These are phyloP conservation scores for Protostelium mycophagum DNA, from an alignment of 78 protist genomes.

Conservation along the genomic window DNA sequence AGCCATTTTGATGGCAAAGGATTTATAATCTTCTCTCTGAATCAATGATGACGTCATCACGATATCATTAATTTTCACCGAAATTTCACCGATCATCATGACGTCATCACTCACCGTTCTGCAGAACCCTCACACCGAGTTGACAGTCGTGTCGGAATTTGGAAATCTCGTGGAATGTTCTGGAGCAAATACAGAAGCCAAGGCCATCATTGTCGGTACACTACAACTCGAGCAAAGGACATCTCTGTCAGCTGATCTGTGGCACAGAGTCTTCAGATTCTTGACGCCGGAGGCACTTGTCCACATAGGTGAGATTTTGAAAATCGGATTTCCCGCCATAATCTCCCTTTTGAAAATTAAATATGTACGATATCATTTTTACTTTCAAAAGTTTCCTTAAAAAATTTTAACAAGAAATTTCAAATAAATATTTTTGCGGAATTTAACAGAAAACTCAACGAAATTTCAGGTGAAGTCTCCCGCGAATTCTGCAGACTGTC, in stretches of 20 bases:
- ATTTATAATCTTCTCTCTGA: too few relatives aligned
- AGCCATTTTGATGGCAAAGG: too few relatives aligned
- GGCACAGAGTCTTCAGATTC: neutral
- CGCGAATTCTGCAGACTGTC: neutral
- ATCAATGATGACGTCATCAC: too few relatives aligned
- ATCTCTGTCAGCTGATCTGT: neutral
- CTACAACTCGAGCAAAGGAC: neutral
- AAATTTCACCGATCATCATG: too few relatives aligned
- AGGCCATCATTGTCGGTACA: neutral
- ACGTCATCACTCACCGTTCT: neutral
- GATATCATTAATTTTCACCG: too few relatives aligned
- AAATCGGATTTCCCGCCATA: too few relatives aligned
- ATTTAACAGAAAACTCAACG: neutral
- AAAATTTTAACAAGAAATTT: too few relatives aligned
- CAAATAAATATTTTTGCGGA: too few relatives aligned
- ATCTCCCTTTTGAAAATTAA: too few relatives aligned
- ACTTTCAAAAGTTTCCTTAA: too few relatives aligned
- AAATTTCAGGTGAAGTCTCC: neutral
- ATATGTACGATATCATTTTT: too few relatives aligned
- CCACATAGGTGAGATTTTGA: neutral
- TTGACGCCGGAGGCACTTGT: neutral
- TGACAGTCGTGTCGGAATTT: neutral
- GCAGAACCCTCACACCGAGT: neutral
- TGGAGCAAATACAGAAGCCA: neutral
- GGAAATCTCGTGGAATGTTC: neutral